These are phyloP conservation scores for Exophiala aquamarina DNA, from an alignment of 2,329 filamentous ascomycete species.

Conservation along the genomic window DNA sequence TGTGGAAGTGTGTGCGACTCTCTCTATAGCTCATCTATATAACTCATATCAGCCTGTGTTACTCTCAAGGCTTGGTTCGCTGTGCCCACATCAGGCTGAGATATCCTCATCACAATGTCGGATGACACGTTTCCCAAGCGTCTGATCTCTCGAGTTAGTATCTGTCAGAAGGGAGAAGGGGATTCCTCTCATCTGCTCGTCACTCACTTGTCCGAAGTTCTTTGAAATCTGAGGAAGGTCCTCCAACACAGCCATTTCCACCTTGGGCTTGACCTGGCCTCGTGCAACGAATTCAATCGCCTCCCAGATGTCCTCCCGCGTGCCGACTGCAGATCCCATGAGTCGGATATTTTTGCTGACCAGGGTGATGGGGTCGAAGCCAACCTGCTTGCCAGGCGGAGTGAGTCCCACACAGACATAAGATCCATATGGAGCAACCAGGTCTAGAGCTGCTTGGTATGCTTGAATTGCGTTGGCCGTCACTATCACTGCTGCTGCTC, in stretches of 20 bases:
- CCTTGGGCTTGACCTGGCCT: constrained; percentile 27
- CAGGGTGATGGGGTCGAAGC: constrained; percentile 10
- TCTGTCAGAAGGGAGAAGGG: not conserved
- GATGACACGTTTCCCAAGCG: constrained; percentile 16
- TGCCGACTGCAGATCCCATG: constrained; percentile 24
- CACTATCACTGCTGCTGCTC: constrained; percentile 18
- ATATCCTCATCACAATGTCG: constrained; percentile 9
- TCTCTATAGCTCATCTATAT: too few species aligned
- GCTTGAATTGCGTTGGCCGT: constrained; percentile 18
- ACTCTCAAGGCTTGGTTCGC: too few species aligned
- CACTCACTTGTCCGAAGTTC: constrained; percentile 19
- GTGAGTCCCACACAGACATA: constrained; percentile 41
- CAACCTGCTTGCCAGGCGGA: constrained; percentile 6
- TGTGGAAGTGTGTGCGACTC: too few species aligned
- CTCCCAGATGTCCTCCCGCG: constrained; percentile 23
- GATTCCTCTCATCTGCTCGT: not conserved
- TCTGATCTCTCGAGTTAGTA: constrained; percentile 1
- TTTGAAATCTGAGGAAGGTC: constrained; percentile 16
- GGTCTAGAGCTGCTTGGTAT: constrained; percentile 29
- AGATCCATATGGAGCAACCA: constrained; percentile 40
- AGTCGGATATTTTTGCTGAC: constrained; percentile 22
- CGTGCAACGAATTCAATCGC: constrained; percentile 24
- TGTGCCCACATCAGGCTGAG: too few species aligned
- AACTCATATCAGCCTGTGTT: too few species aligned
- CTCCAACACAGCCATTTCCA: constrained; percentile 24